Evolutionary conservation across 345 rosid species (phyloP), one percentile per base, ranked within the genome.

Genomic region (Camelina neglecta): DNA sequence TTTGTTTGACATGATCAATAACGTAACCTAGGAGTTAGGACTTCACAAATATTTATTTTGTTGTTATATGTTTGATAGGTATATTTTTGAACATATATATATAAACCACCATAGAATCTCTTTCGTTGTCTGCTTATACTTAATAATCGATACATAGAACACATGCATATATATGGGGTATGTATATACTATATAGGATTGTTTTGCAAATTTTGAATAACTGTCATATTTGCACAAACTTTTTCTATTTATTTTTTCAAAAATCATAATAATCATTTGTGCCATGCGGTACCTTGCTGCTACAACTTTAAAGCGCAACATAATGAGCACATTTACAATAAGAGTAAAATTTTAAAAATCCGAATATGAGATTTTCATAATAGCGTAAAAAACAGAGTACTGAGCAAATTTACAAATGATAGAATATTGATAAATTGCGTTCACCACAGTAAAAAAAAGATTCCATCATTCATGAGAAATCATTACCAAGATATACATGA

Each of bases 391-490:
- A 73, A 73, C 26, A 51, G 31, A 44, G 36, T 21, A 21, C 23
- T 21, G 39, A 44, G 18, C 35, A 44, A 64, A 31, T 31, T 15
- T 9, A 64, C 55, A 36, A 42, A 31, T 20, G 8, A 38, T 51
- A 72, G 2, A 38, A 55, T 44, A 73, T 56, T 55, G 48, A 73
- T 44, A 64, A 31, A 33, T 44, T 31, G 45, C 12, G 15, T 54
- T 63, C 69, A 42, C 51, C 71, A 42, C 59, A 33, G 50, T 65
- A 47, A 74, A 60, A 60, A 24, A 74, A 29, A 11, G 13, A 9
- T 24, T 38, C 7, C 66, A 57, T 41, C 45, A 41, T 42, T 73
- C 77, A 73, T 73, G 26, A 64, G 63, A 73, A 64, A 73, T 65
- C 65, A 53, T 53, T 13, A 38, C 69, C 42, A 60, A 33, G 45